Conservation (phyloP, 495 filamentous ascomycete genomes). For the Aspergillus diversus region DNA sequence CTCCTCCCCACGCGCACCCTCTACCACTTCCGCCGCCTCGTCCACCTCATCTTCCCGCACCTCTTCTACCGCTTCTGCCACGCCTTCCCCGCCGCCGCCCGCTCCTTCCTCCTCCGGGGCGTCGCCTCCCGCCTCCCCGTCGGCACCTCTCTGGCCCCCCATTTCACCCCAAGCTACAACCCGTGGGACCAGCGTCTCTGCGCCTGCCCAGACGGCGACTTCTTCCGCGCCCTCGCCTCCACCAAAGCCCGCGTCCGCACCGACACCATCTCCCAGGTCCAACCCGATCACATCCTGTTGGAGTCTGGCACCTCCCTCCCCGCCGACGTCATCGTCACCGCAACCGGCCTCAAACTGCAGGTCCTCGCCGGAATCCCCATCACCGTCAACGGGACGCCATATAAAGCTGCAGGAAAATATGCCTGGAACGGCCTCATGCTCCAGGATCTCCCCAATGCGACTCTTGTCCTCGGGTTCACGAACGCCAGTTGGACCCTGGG, state of each 20-base stretch:
- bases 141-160: slow-evolving; percentile 55
- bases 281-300: slow-evolving; percentile 57
- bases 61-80: slow-evolving; percentile 49
- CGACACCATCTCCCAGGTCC: slow-evolving; percentile 65
- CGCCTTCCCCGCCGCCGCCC: slow-evolving; percentile 51
- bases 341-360: slow-evolving; percentile 62
- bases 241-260: slow-evolving; percentile 68
- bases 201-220: slow-evolving; percentile 69
- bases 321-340: slow-evolving; percentile 69
- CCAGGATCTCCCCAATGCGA: slow-evolving; percentile 52
- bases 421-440: slow-evolving; percentile 55
- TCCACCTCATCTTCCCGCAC: slow-evolving; percentile 33
- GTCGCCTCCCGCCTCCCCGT: slow-evolving; percentile 52
- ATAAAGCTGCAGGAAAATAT: slow-evolving; percentile 33
- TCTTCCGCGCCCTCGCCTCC: slow-evolving; percentile 60
- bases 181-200: slow-evolving; percentile 73
- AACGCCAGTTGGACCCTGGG: slow-evolving; percentile 55
- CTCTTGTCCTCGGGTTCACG: slow-evolving; percentile 51
- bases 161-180: slow-evolving; percentile 68
- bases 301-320: slow-evolving; percentile 56
- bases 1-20: background rate
- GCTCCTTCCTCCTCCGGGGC: slow-evolving; percentile 36
- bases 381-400: slow-evolving; percentile 48
- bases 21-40: slow-evolving; percentile 35
- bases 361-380: slow-evolving; percentile 47